Evolutionary conservation across 805 yeast species (phyloP), one percentile per base, ranked within the genome.

Genomic region (Cephaloascus fragrans): DNA sequence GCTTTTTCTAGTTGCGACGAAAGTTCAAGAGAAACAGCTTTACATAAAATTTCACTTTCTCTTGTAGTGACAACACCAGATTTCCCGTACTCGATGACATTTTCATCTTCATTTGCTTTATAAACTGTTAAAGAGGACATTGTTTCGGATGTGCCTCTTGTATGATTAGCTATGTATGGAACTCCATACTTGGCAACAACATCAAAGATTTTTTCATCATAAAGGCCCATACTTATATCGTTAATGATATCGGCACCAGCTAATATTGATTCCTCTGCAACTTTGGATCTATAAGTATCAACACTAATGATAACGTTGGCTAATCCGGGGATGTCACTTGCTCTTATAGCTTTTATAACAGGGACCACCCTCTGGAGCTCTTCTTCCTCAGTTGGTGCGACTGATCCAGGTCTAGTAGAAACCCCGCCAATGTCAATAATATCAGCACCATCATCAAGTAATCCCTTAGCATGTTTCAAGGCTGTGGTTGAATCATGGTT

Each of bases 401-500:
- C 50, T 1, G 94, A 76, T 2, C 87, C 86, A 0, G 98, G 98
- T 37, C 94, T 71, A 0, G 98, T 93, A 1, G 96, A 86, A 41
- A 87, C 85, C 2, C 98, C 98, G 6, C 98, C 98, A 39, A 93
- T 71, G 56, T 93, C 98, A 31, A 93, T 67, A 23, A 93, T 83
- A 19, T 68, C 66, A n/a, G 88, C 85, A 1, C 86, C 88, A 18
- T 70, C 61, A 0, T 55, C 49, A 4, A 76, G 69, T 69, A 84
- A 69, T 31, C 57, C 45, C 32, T 59, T 53, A 0, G 81, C 83
- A 18, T 63, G 60, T 0, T 48, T 51, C 19, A 80, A 52, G 2
- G 78, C 67, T 9, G 59, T 57, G 0, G 60, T 69, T 0, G 68
- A 29, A 4, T 64, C 52, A 2, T 63, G 50, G 23, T 64, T 52